phyloP scores from a whole-genome alignment of 192 early-diverging fungal genomes.

The Gorgonomyces haynaldii region DNA sequence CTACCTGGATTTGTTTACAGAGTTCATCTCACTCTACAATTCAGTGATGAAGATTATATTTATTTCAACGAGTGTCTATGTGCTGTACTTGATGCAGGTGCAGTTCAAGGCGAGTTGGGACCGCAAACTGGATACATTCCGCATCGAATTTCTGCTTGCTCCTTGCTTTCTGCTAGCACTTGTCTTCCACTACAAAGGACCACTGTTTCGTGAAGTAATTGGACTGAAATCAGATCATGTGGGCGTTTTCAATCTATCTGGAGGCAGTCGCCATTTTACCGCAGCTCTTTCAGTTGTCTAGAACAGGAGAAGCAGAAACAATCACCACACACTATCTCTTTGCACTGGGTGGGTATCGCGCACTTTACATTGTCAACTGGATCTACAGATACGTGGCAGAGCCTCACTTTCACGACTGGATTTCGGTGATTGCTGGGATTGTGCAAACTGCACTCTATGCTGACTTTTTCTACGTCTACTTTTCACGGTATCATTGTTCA shows the following conservation, averaged over 20 bases:
- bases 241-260: slow-evolving; percentile 95
- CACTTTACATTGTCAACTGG: slow-evolving; percentile 88
- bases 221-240: slow-evolving; percentile 56
- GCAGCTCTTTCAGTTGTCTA: slow-evolving; percentile 92
- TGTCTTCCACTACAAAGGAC: slow-evolving; percentile 62
- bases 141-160: slow-evolving; percentile 73
- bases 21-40: slow-evolving; percentile 80
- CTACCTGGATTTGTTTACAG: slow-evolving; percentile 78
- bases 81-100: slow-evolving; percentile 80
- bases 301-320: slow-evolving; percentile 97
- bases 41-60: slow-evolving; percentile 93
- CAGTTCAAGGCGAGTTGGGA: slow-evolving; percentile 87
- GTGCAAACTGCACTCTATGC: slow-evolving; percentile 91
- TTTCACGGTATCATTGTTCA: slow-evolving; percentile 49
- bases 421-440: slow-evolving; percentile 79
- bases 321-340: slow-evolving; percentile 99
- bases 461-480: slow-evolving; percentile 99
- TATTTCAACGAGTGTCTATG: slow-evolving; percentile 72
- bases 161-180: slow-evolving; percentile 58
- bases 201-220: slow-evolving; percentile 50
- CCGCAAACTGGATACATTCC: slow-evolving; percentile 80
- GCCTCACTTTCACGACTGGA: slow-evolving; percentile 59
- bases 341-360: slow-evolving; percentile 86
- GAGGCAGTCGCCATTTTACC: slow-evolving; percentile 96
- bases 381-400: slow-evolving; percentile 77